phyloP scores from a whole-genome alignment of 495 filamentous ascomycete species.

The Trichoderma orchidacearum region DNA sequence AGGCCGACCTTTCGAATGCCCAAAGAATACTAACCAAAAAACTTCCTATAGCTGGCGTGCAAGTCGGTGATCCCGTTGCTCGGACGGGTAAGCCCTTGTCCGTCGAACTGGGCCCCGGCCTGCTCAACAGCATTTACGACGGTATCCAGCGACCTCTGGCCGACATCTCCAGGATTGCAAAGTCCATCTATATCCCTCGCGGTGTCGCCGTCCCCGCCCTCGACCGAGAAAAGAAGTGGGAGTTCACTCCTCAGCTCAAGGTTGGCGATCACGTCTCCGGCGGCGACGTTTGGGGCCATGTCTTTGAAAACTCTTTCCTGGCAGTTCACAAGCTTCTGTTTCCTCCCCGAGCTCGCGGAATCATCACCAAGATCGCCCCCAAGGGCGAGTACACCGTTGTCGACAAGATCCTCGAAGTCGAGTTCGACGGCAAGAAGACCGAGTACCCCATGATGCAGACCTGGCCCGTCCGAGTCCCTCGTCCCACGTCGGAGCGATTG shows the following conservation, averaged over 20 bases:
- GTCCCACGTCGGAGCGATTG: constrained; percentile 80
- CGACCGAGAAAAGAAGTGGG: constrained; percentile 83
- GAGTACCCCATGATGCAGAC: constrained; percentile 95
- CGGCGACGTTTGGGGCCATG: constrained; percentile 85
- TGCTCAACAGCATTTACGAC: constrained; percentile 99
- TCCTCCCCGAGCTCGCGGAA: constrained; percentile 81
- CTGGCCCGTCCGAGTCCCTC: constrained; percentile 96
- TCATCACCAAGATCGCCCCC: constrained; percentile 77
- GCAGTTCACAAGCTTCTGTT: constrained; percentile 89
- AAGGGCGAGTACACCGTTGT: constrained; percentile 90
- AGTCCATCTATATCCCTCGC: constrained; percentile 93
- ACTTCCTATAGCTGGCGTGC: constrained; percentile 67
- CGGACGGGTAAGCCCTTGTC: constrained; percentile 90
- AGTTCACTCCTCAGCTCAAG: constrained; percentile 81
- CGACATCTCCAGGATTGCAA: constrained; percentile 59
- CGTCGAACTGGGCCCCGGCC: constrained; percentile 89
- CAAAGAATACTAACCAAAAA: neutral
- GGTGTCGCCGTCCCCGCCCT: constrained; percentile 83
- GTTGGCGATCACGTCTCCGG: constrained; percentile 95
- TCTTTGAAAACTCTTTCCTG: constrained; percentile 92
- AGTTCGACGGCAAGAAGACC: constrained; percentile 91
- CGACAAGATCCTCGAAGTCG: constrained; percentile 87
- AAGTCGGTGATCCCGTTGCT: constrained; percentile 83
- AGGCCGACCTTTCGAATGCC: neutral
- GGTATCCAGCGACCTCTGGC: constrained; percentile 93